A percentile compares a stretch with the other conserved stretches of the same genome.
Conservation (phyloP, 169 alveolate species). For the Sarcocystis neurona region DNA sequence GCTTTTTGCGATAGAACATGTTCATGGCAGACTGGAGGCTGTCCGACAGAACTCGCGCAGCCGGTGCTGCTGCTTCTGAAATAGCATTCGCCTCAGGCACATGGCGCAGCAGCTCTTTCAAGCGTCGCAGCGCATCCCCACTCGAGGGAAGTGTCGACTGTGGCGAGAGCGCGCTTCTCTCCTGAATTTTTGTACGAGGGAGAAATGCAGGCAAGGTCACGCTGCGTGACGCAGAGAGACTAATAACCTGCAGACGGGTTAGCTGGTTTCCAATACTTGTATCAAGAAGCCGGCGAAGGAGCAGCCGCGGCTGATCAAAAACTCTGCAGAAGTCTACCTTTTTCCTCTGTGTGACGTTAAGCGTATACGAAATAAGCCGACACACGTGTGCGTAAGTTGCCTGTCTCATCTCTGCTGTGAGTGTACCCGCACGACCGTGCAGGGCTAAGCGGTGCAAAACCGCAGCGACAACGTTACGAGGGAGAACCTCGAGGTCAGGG, state of each 20-base stretch:
- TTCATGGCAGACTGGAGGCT: no score
- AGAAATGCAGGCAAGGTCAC: no score
- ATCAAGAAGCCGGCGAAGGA: background rate
- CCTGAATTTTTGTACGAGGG: no score
- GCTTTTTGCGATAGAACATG: no score
- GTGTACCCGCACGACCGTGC: constrained; percentile 1
- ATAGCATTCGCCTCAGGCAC: no score
- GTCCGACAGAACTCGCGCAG: no score
- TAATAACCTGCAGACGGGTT: constrained; percentile 3
- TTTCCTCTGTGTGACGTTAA: background rate
- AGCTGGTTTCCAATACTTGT: background rate
- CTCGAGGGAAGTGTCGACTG: no score
- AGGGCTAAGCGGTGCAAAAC: constrained; percentile 3
- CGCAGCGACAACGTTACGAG: background rate
- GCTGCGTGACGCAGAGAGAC: background rate
- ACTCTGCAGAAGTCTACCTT: background rate
- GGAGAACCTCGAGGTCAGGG: background rate
- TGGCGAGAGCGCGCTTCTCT: no score
- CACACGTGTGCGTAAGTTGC: background rate
- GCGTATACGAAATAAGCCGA: constrained; percentile 2
- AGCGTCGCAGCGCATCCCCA: no score
- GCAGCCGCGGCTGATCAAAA: background rate
- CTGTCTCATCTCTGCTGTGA: background rate
- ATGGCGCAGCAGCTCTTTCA: no score
- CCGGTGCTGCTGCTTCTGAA: no score